phyloP scores from a whole-genome alignment of 805 yeast species.

The Metahyphopichia silvanorum region DNA sequence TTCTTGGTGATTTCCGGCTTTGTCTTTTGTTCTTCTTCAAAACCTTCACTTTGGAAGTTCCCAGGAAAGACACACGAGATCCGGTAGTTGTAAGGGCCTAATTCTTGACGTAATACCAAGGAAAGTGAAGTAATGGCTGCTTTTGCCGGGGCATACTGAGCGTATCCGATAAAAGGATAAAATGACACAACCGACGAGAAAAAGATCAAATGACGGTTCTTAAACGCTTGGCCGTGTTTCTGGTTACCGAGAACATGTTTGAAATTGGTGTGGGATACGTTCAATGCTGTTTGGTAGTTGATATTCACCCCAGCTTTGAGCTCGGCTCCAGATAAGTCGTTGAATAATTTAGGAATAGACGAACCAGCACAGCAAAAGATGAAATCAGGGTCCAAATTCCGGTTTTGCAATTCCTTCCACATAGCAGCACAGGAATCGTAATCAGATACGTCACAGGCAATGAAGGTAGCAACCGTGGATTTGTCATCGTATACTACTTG shows the following conservation, averaged over 20 bases:
- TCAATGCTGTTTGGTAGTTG: conserved; percentile 73
- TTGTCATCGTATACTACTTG: conserved; percentile 19
- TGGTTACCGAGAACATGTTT: conserved; percentile 29
- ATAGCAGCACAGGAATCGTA: conserved; percentile 48
- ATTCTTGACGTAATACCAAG: conserved; percentile 79
- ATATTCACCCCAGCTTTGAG: conserved; percentile 58
- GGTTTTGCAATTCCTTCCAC: conserved; percentile 29
- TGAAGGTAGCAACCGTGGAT: conserved; percentile 30
- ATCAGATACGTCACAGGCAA: conserved; percentile 63
- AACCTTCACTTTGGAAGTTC: conserved; percentile 88
- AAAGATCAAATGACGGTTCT: conserved; percentile 56
- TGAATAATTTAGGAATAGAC: conserved; percentile 73
- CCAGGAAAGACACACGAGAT: conserved; percentile 85
- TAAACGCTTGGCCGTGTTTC: no score
- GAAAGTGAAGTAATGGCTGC: conserved; percentile 77
- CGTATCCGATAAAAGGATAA: conserved; percentile 88
- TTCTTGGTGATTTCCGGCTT: conserved; percentile 80
- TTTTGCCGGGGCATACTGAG: conserved; percentile 86
- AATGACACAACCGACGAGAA: conserved; percentile 76
- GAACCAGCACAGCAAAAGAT: conserved; percentile 88
- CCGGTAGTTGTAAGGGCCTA: conserved; percentile 59
- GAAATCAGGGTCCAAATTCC: conserved; percentile 56
- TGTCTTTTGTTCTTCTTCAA: conserved; percentile 68
- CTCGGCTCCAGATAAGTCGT: conserved; percentile 59
- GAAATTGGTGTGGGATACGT: conserved; percentile 62